Conservation (phyloP, 1,139 yeast species). For the Yamadazyma buinensis region DNA sequence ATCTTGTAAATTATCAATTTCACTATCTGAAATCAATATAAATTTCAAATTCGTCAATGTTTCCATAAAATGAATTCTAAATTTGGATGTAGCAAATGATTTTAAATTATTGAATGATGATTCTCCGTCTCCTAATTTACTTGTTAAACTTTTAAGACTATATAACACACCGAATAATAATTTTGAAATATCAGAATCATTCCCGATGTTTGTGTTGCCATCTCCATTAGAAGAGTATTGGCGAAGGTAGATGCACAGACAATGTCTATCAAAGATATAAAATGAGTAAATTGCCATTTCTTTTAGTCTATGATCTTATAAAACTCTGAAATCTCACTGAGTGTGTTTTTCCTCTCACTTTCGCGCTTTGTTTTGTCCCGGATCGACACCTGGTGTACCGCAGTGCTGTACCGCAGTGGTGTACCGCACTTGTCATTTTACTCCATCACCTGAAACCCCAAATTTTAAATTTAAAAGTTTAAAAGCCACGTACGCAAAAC, state of each 20-base stretch:
- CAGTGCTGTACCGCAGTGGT: too few species aligned
- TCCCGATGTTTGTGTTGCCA: conserved; percentile 46
- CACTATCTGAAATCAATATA: conserved; percentile 67
- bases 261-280: conserved; percentile 87
- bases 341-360: too few species aligned
- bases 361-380: too few species aligned
- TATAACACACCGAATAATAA: conserved; percentile 83
- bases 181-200: conserved; percentile 66
- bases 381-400: too few species aligned
- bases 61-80: conserved; percentile 75
- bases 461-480: too few species aligned
- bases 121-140: conserved; percentile 48
- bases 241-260: conserved; percentile 70
- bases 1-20: conserved; percentile 55
- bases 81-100: conserved; percentile 68
- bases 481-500: too few species aligned
- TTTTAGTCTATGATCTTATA: too few species aligned
- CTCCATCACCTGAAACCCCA: too few species aligned
- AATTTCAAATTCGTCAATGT: conserved; percentile 77
- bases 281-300: conserved; percentile 50
- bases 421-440: too few species aligned
- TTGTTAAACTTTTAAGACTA: conserved; percentile 72
- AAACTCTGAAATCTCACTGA: too few species aligned
- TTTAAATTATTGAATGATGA: conserved; percentile 45
- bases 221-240: conserved; percentile 40